These are phyloP conservation scores for Phoenix dactylifera DNA, from an alignment of 176 grass and related monocot genomes.

Conservation along the genomic window DNA sequence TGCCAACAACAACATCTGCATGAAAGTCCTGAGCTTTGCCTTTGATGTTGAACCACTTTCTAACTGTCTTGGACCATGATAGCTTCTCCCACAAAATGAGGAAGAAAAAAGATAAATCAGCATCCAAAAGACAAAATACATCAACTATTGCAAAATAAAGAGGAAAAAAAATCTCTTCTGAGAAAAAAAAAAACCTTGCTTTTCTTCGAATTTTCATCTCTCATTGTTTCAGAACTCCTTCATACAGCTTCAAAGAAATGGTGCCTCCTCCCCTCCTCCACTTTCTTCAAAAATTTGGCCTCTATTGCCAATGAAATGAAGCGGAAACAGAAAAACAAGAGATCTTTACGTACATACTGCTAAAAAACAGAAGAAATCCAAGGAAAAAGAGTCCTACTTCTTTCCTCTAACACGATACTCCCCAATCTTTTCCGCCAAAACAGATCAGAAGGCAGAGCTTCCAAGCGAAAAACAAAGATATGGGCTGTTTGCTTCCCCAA, in stretches of 20 bases:
- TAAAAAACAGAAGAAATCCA: neutral
- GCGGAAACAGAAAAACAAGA: slow-evolving; percentile 1
- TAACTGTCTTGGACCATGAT: slow-evolving; percentile 90
- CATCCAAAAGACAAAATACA: slow-evolving; percentile 17
- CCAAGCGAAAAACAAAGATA: too few species aligned
- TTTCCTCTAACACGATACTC: neutral
- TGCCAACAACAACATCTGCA: slow-evolving; percentile 41
- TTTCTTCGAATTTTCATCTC: slow-evolving; percentile 60
- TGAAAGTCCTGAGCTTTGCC: slow-evolving; percentile 73
- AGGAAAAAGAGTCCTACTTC: too few species aligned
- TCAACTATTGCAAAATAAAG: neutral
- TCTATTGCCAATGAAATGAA: neutral
- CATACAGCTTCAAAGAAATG: slow-evolving; percentile 23
- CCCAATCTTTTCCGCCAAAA: neutral
- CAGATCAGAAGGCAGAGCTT: too few species aligned
- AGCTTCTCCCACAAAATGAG: slow-evolving; percentile 34
- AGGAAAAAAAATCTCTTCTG: slow-evolving; percentile 9
- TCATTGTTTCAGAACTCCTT: slow-evolving; percentile 70
- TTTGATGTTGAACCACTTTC: slow-evolving; percentile 97
- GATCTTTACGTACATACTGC: slow-evolving; percentile 13
- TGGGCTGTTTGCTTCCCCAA: too few species aligned
- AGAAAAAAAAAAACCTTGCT: slow-evolving; percentile 54
- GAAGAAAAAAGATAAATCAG: slow-evolving; percentile 21
- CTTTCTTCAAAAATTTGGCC: neutral
- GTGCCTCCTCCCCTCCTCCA: slow-evolving; percentile 1